Evolutionary conservation across 495 filamentous ascomycete genomes (phyloP), one percentile per base, ranked within the genome.

Genomic region (Penicillium arizonense): DNA sequence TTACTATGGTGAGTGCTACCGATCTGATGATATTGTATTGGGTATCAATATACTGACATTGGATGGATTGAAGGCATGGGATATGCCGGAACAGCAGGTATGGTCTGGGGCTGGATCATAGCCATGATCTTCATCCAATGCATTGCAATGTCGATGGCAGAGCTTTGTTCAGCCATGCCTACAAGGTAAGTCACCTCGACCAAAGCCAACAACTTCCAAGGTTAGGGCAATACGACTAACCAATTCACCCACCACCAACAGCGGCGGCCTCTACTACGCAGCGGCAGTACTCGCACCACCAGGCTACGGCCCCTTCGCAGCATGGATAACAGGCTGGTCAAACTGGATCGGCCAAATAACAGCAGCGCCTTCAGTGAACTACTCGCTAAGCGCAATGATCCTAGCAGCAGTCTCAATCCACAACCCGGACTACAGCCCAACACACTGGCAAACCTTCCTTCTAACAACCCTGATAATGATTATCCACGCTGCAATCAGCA

Each of bases 91-190:
- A 88, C 86, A 2, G 87, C 83, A 11, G 87, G 86, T n/a, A 90
- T 90, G 86, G 85, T 85, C 2, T 90, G 88, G 88, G 88, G 88
- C 14, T 91, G 88, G 87, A 70, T 91, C 30, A 75, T 91, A 47
- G 85, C 85, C 21, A 87, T 89, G 77, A 44, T 84, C 12, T 89
- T 88, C 48, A 89, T 91, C 44, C 81, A 89, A 62, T 87, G 82
- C 62, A 80, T 91, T 52, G 86, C 85, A 5, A 76, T 82, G 71
- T 72, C 77, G 34, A 86, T 87, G 83, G 83, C 83, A 1, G 85
- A 87, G 65, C 69, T 87, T 13, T 86, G 84, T 61, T 82, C 76
- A 4, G 81, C 81, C 28, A 87, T 87, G 85, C 84, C 83, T 12
- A 88, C 86, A 4, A 81, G 77, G 74, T 79, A 59, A 16, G 53